phyloP scores from a whole-genome alignment of 2,329 filamentous ascomycete species.

The Ilyonectria sp. region DNA sequence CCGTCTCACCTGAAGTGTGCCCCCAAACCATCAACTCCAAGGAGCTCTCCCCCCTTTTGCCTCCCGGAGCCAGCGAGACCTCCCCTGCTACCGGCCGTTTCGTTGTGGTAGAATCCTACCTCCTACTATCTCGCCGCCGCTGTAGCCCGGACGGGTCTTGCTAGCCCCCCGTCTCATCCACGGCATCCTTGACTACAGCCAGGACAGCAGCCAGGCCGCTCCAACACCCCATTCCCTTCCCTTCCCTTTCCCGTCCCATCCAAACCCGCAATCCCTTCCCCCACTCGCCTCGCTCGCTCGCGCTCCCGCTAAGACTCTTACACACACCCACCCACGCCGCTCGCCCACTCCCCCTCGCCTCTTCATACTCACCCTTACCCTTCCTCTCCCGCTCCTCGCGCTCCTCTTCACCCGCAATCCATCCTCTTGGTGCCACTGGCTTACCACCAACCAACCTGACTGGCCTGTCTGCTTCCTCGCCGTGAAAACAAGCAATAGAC shows the following conservation, averaged over 20 bases:
- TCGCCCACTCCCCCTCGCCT: slow-evolving; percentile 7
- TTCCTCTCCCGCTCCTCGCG: slow-evolving; percentile 24
- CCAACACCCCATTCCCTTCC: not conserved
- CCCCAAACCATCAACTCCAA: slow-evolving; percentile 17
- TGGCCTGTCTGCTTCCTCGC: slow-evolving; percentile 16
- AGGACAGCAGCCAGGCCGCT: not conserved
- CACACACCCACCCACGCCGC: slow-evolving; percentile 20
- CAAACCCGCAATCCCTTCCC: slow-evolving; percentile 24
- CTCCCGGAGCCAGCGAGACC: not conserved
- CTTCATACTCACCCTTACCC: slow-evolving; percentile 11
- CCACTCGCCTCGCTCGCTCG: slow-evolving; percentile 10
- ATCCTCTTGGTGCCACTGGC: slow-evolving; percentile 28
- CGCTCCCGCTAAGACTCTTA: slow-evolving; percentile 24
- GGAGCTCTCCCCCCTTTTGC: slow-evolving; percentile 18
- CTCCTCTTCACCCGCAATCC: slow-evolving; percentile 21
- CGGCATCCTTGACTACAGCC: too few relatives aligned
- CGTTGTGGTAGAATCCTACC: slow-evolving; percentile 13
- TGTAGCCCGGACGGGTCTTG: not conserved
- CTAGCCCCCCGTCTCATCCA: not conserved
- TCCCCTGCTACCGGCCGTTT: slow-evolving; percentile 15
- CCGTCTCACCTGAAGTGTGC: not conserved
- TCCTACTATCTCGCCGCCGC: not conserved
- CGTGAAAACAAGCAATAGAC: slow-evolving; percentile 20
- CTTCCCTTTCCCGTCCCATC: slow-evolving; percentile 15
- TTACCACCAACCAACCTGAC: slow-evolving; percentile 22